phyloP scores from a whole-genome alignment of 352 stramenopile species.

The Globisporangium nodosum region DNA sequence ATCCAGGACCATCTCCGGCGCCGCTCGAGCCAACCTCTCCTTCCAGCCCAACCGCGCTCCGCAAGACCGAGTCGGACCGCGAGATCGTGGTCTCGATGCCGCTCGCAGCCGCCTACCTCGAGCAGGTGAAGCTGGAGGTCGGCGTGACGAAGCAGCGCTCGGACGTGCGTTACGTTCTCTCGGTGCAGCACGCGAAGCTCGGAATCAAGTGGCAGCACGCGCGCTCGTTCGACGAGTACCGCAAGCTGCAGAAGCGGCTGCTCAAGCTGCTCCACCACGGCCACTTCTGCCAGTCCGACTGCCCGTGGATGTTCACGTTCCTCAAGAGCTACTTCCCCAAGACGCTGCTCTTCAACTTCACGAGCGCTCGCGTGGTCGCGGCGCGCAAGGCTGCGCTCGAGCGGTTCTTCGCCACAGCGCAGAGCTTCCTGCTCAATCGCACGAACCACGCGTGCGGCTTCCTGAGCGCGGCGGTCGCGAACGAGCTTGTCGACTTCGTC shows the following conservation, averaged over 20 bases:
- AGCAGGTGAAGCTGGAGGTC: slow-evolving; percentile 43
- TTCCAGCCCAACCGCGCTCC: slow-evolving; percentile 15
- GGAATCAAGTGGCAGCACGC: slow-evolving; percentile 41
- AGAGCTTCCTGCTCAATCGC: slow-evolving; percentile 50
- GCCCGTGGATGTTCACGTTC: slow-evolving; percentile 67
- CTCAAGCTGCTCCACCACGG: slow-evolving; percentile 58
- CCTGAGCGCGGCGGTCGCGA: slow-evolving; percentile 18
- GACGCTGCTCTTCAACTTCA: slow-evolving; percentile 46
- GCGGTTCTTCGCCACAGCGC: slow-evolving; percentile 50
- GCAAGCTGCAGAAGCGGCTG: slow-evolving; percentile 56
- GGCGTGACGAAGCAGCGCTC: slow-evolving; percentile 39
- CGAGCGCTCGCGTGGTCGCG: slow-evolving; percentile 32
- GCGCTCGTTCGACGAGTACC: slow-evolving; percentile 73
- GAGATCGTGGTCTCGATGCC: slow-evolving; percentile 27
- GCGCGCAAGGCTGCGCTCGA: slow-evolving; percentile 46
- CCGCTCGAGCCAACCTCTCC: not conserved
- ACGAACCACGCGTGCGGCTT: slow-evolving; percentile 56
- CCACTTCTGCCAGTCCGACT: slow-evolving; percentile 70
- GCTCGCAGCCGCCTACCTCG: slow-evolving; percentile 39
- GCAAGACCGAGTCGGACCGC: slow-evolving; percentile 21
- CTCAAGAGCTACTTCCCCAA: slow-evolving; percentile 78
- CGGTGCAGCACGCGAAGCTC: slow-evolving; percentile 26
- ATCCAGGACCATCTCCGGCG: not conserved
- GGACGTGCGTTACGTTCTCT: slow-evolving; percentile 61
- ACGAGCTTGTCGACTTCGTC: slow-evolving; percentile 57